Evolutionary conservation across 1,284 basidiomycete species (phyloP), one percentile per base, ranked within the genome.

Genomic region (Paramarasmius palmivorus): DNA sequence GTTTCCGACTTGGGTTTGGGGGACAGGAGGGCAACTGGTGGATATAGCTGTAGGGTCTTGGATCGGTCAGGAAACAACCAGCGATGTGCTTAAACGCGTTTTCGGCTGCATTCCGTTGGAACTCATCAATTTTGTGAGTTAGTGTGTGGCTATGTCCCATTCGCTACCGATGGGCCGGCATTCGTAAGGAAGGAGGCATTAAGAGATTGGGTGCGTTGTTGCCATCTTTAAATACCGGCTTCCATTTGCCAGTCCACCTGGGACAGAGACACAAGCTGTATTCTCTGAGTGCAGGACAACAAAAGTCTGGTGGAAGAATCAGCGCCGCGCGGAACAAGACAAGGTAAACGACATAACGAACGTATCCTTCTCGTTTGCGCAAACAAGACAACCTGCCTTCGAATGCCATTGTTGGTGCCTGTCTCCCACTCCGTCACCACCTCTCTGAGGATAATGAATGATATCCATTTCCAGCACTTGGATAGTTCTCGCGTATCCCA

Each of bases 121-220:
- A 25, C 25, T n/a, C n/a, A n/a, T 19, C 29, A 54, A 26, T 2
- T 36, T 44, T 25, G 35, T 42, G 3, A 75, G 54, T 14, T 65
- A 63, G 20, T 59, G 55, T 4, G 67, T 63, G 1, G 75, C 75
- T 4, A 60, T 59, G 29, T 77, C 73, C 75, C n/a, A n/a, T 77
- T 77, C 6, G 65, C 50, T 42, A 74, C 69, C 17, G 70, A 62
- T 9, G 73, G 70, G 20, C 68, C 67, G 1, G 74, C 68, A 36
- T 74, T 76, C 15, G 72, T 65, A 56, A 77, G 60, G 58, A 78
- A 78, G 2, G 75, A 73, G 9, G 77, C 64, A 54, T 78, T 78
- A 63, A 77, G 12, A 61, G 56, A 22, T 74, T 61, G 23, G 74
- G 72, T 47, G 76, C 59, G 2, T 52, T 50, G 48, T 74, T 69